Evolutionary conservation across 345 rosid species (phyloP), one percentile per base, ranked within the genome.

Genomic region (Populus pruinosa): DNA sequence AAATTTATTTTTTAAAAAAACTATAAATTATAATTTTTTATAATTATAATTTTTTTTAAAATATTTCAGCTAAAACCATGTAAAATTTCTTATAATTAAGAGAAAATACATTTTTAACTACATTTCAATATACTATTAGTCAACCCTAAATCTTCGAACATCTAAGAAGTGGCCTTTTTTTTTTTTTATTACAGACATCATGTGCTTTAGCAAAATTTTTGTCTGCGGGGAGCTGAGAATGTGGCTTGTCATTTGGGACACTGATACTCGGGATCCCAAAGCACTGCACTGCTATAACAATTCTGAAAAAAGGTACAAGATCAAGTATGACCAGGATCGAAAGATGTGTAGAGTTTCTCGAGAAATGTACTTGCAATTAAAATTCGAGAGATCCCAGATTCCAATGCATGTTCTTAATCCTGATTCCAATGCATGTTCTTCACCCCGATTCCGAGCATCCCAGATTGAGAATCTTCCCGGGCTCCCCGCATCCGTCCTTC

Each of bases 311-410:
- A 38, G 41, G 29, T n/a, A 35, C 55, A 36, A 9, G 39, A 47
- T 41, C 33, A 47, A 27, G 70, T 31, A 29, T 50, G 72, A 20
- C 73, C 68, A 33, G n/a, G 69, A 35, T 74, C 69, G 36, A 69
- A 33, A 53, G 11, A 53, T 41, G 50, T 73, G 73, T 69, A 67
- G 69, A 5, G 79, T 71, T 63, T 62, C 80, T 84, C 82, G 77
- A 80, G 71, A 63, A 50, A 72, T 70, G 69, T 61, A 38, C 63
- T 36, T 3, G 41, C 65, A 39, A 69, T 38, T 21, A 59, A 74
- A 83, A 77, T 79, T 72, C 74, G 72, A 77, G 84, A 81, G 64
- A 80, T 81, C 72, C 78, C 78, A 61, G 73, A 80, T 80, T 75
- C 84, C 83, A 27, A 83, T 41, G 83, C 76, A 44, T 6, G 62